A percentile compares a stretch with the other conserved stretches of the same genome.
phyloP scores from a whole-genome alignment of 2,329 filamentous ascomycete genomes.

The Talaromyces pinophilus region DNA sequence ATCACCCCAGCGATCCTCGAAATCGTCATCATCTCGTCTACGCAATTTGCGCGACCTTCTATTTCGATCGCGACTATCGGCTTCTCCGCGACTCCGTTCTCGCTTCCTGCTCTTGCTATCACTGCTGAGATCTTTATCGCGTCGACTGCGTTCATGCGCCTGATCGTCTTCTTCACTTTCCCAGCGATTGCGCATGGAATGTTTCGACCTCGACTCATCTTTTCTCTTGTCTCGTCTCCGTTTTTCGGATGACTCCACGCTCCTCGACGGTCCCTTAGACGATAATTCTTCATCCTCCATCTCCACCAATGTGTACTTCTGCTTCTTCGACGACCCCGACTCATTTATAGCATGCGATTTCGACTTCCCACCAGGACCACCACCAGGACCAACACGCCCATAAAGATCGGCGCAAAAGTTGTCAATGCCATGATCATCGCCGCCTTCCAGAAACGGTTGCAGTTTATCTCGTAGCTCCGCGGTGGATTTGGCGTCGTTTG shows the following conservation, averaged over 20 bases:
- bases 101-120: constrained; percentile 35
- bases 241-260: constrained; percentile 39
- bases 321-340: constrained; percentile 38
- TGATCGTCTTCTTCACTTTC: constrained; percentile 23
- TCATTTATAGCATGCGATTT: background rate
- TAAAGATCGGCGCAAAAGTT: constrained; percentile 53
- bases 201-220: constrained; percentile 24
- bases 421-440: constrained; percentile 48
- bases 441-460: constrained; percentile 52
- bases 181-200: constrained; percentile 25
- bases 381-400: constrained; percentile 31
- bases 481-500: constrained; percentile 52
- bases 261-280: constrained; percentile 33
- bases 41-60: constrained; percentile 55
- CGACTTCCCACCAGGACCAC: background rate
- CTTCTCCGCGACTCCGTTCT: constrained; percentile 37
- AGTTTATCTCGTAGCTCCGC: constrained; percentile 54
- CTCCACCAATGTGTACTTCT: constrained; percentile 56
- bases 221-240: constrained; percentile 34
- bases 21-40: constrained; percentile 58
- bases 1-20: constrained; percentile 80
- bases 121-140: constrained; percentile 36
- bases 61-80: constrained; percentile 44
- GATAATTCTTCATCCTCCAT: constrained; percentile 51
- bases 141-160: constrained; percentile 27